Evolutionary conservation across 441 rosid genomes (phyloP).

Genomic region (Theobroma grandiflorum): DNA sequence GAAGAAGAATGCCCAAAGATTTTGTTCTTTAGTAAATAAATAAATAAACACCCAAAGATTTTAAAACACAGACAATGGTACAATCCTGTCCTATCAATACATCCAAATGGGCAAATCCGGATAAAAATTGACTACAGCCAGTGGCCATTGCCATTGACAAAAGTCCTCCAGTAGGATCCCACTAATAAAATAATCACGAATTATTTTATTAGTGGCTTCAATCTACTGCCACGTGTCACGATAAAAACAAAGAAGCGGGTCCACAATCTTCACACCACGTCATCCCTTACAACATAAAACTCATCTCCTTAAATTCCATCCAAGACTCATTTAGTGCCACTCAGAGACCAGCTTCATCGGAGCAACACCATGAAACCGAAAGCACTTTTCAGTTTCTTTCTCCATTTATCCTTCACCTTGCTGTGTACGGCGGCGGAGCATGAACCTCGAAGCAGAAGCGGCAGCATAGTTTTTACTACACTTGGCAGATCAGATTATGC

Average conservation of each 20-base stretch:
- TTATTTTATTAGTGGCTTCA: background rate
- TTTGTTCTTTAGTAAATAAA: too few species aligned
- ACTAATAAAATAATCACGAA: background rate
- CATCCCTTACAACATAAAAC: background rate
- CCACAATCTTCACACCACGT: background rate
- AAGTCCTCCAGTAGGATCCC: background rate
- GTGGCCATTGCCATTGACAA: background rate
- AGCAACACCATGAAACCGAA: conserved; percentile 18
- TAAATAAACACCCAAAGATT: too few species aligned
- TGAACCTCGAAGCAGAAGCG: conserved; percentile 15
- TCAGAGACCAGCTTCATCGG: background rate
- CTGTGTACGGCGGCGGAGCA: conserved; percentile 29
- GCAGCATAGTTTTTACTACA: conserved; percentile 70
- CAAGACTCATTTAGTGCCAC: too few species aligned
- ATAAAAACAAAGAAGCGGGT: background rate
- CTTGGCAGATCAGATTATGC: conserved; percentile 70
- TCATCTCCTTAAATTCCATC: background rate
- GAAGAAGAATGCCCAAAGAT: background rate
- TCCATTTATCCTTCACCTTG: conserved; percentile 21
- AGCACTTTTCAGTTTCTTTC: conserved; percentile 18
- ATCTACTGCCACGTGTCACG: background rate
- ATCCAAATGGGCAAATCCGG: too few species aligned
- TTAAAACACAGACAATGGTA: too few species aligned
- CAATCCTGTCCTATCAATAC: too few species aligned
- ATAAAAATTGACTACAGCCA: background rate